Evolutionary conservation across 1,284 basidiomycete genomes (phyloP), one percentile per base, ranked within the genome.

Genomic region (Austroboletus novae-zelandiae): DNA sequence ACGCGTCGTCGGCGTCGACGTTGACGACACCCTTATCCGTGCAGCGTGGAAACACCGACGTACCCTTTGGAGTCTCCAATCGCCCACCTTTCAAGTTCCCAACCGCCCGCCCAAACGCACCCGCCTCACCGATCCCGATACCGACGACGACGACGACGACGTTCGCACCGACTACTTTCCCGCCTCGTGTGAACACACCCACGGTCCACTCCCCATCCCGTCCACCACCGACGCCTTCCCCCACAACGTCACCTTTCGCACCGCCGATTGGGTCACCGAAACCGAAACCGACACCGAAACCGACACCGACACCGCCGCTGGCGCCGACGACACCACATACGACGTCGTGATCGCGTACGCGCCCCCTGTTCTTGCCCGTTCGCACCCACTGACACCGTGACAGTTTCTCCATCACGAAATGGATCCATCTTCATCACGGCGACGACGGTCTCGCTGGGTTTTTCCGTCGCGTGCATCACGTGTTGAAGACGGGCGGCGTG

Each of bases 361-460:
- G 15, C 9, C 4, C 11, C 20, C 23, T 11, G 1, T n/a, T 9
- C 11, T 27, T 6, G 17, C 15, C 15, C 14, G n/a, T 9, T 14
- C n/a, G 35, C 2, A n/a, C 35, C 13, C 15, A n/a, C 8, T 56
- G 40, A 58, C 13, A 17, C 17, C 42, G 8, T 4, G 27, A 30
- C 40, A 92, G 89, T 2, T 83, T 93, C 54, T 93, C 90, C 0
- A 71, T 93, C 40, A 81, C 89, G 0, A 93, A 92, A 67, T 93
- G 91, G 90, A 89, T 93, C 25, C 90, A 93, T 65, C 71, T 93
- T 3, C 84, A 91, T 56, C 72, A 73, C 9, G 86, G 87, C 11
- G 90, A 93, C 57, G 77, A 78, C 1, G 89, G 82, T 0, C 56
- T 93, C 11, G 58, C 66, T 41, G 53, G 55, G 1, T 90, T 92